Evolutionary conservation across 2,329 filamentous ascomycete species (phyloP).

Genomic region (Lasiodiplodia theobromae): DNA sequence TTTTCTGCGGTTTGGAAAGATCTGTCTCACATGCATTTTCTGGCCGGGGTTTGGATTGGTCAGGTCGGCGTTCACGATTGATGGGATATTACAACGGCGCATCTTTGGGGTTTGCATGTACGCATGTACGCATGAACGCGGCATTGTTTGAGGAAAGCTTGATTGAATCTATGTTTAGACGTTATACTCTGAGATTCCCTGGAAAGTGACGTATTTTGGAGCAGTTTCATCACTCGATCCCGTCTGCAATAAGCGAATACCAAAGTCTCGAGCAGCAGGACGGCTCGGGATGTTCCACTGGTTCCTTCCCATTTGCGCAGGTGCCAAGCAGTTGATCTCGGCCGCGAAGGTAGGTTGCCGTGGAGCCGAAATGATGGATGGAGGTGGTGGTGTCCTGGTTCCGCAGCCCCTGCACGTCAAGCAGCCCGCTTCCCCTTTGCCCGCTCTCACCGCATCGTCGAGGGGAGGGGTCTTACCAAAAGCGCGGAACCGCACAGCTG

Average conservation of each 20-base stretch:
- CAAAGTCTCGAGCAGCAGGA: not conserved
- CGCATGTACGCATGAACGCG: slow-evolving; percentile 16
- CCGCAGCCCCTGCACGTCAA: slow-evolving; percentile 8
- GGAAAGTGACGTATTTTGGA: not conserved
- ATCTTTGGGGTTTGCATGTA: slow-evolving; percentile 8
- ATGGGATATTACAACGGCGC: not conserved
- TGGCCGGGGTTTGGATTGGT: slow-evolving; percentile 4
- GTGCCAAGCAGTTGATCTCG: not conserved
- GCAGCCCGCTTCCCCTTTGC: not conserved
- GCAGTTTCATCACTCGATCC: slow-evolving; percentile 5
- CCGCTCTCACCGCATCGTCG: slow-evolving; percentile 21
- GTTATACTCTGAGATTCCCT: not conserved
- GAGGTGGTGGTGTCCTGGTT: not conserved
- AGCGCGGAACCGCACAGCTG: slow-evolving; percentile 14
- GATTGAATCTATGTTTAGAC: slow-evolving; percentile 24
- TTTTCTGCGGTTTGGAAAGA: not conserved
- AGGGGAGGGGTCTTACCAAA: not conserved
- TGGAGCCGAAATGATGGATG: not conserved
- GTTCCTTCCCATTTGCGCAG: slow-evolving; percentile 10
- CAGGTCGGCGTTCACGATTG: slow-evolving; percentile 4
- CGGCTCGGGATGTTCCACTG: slow-evolving; percentile 19
- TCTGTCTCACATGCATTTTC: slow-evolving; percentile 7
- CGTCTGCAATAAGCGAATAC: slow-evolving; percentile 7
- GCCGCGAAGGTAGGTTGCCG: not conserved
- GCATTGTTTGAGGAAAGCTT: slow-evolving; percentile 5